Conservation (phyloP, 2,329 filamentous ascomycete species). For the Fusarium buxicola region DNA sequence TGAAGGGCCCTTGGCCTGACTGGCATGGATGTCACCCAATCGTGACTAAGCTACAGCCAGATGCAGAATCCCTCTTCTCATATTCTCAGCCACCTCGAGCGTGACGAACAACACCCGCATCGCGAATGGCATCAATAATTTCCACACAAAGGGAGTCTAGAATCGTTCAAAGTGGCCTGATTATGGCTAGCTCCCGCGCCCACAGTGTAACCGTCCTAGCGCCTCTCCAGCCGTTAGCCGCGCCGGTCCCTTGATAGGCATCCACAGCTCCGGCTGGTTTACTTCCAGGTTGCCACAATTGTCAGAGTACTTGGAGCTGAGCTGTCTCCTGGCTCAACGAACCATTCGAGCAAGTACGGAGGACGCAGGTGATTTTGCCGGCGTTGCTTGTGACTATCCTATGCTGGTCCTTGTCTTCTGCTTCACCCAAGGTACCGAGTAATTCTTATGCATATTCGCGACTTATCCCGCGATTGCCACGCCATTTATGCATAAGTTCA, state of each 20-base stretch:
- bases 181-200: constrained; percentile 13
- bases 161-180: constrained; percentile 28
- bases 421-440: background rate
- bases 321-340: background rate
- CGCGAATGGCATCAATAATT: constrained; percentile 6
- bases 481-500: constrained; percentile 7
- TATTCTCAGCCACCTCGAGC: constrained; percentile 15
- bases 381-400: background rate
- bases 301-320: background rate
- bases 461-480: background rate
- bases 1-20: background rate
- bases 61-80: constrained; percentile 15
- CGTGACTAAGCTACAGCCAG: background rate
- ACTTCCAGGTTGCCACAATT: background rate
- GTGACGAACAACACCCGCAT: background rate
- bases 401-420: background rate
- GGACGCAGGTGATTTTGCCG: background rate
- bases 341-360: background rate
- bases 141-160: constrained; percentile 23
- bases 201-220: constrained; percentile 23
- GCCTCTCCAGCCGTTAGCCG: background rate
- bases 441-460: background rate
- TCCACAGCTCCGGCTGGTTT: background rate
- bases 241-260: background rate
- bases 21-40: background rate